Base-by-base conservation (phyloP, 164 flowering plant species). In the Cinnamomum chago region DNA sequence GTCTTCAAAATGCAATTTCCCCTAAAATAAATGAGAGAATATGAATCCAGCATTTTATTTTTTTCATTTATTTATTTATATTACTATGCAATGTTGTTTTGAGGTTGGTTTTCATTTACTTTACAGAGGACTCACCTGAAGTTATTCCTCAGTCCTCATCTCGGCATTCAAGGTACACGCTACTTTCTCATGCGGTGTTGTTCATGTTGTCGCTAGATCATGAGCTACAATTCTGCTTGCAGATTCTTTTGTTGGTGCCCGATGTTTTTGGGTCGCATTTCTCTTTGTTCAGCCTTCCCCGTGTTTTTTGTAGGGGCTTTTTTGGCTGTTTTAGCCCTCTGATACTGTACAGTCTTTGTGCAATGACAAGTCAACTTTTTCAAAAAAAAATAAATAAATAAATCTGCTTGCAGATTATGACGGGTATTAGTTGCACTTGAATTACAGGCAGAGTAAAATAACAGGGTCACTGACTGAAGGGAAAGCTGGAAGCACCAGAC, bases 51-150 rank as follows among this genome's bases (percentile, higher is more conserved):
- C 70, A 64, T 64, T 28, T 55, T 27, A 30, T 67, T 15, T 13
- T 40, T 17, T 28, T 22, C 30, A 33, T 64, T 17, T 51, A 1
- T 73, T 25, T 25, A 24, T n/a, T 22, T 47, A 23, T 40, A 40
- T 73, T 6, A 5, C 35, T 58, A 7, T 30, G 22, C 25, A n/a
- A 15, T 5, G 62, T 35, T 62, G 1, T 15, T 25, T 50, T 11
- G 15, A 51, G 15, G 11, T 18, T 67, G 35, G 40, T 5, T 10
- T 47, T 67, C 18, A 51, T 74, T 50, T 23, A 23, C 66, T 14
- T 23, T 65, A 51, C 65, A 72, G 74, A 65, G 28, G 58, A 50
- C 50, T 72, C 78, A 24, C 58, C 76, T 27, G 72, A 72, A 30
- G 35, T 35, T 72, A 50, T 58, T 64, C 51, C 67, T 78, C 62